A percentile compares a stretch with the other conserved stretches of the same genome.
Conservation (phyloP, 495 filamentous ascomycete genomes). For the Tuber magnatum region DNA sequence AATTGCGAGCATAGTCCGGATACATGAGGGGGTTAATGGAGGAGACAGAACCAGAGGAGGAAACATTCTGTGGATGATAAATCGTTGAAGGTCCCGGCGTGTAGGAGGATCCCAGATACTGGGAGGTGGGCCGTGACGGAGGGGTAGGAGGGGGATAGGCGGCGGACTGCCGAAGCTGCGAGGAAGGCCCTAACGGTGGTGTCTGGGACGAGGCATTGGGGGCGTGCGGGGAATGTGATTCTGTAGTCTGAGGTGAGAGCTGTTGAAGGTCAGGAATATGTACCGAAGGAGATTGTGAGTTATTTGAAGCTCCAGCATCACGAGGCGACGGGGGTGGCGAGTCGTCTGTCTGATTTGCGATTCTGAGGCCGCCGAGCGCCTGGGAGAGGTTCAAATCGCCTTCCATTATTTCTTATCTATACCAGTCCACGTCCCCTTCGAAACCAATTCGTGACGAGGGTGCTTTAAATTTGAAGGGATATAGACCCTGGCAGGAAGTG, state of each 20-base stretch:
- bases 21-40: slow-evolving; percentile 37
- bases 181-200: slow-evolving; percentile 18
- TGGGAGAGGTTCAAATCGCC: slow-evolving; percentile 88
- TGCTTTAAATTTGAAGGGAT: background rate
- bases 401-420: slow-evolving; percentile 57
- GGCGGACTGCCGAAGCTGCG: slow-evolving; percentile 25
- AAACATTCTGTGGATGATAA: slow-evolving; percentile 28
- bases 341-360: slow-evolving; percentile 90
- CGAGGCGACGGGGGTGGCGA: slow-evolving; percentile 47
- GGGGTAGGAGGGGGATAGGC: slow-evolving; percentile 37
- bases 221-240: slow-evolving; percentile 45
- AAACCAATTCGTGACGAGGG: slow-evolving; percentile 8
- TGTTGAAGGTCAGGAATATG: slow-evolving; percentile 39
- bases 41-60: slow-evolving; percentile 42
- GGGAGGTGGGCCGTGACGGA: slow-evolving; percentile 35
- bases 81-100: slow-evolving; percentile 14
- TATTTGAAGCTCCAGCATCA: slow-evolving; percentile 29
- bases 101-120: slow-evolving; percentile 29
- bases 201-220: slow-evolving; percentile 23
- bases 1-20: slow-evolving; percentile 39
- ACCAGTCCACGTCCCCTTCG: slow-evolving; percentile 10
- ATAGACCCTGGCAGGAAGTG: background rate
- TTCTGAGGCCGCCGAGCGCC: slow-evolving; percentile 86
- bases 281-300: slow-evolving; percentile 25
- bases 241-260: slow-evolving; percentile 22